phyloP scores from a whole-genome alignment of 2,329 filamentous ascomycete genomes.

The Herpotrichia juniperi region DNA sequence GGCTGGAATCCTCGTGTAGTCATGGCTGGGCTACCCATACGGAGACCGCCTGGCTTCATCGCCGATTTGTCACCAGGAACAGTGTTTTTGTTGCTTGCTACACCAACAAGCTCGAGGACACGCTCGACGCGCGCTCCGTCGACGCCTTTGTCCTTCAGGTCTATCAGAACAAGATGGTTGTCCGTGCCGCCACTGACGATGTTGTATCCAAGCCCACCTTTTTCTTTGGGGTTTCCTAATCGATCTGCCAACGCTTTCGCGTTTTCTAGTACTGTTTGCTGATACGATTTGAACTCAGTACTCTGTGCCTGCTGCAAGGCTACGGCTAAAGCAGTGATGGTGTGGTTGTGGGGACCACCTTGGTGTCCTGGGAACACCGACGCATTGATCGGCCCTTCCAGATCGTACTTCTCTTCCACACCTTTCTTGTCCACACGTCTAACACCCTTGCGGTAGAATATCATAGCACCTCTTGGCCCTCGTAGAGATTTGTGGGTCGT shows the following conservation, averaged over 20 bases:
- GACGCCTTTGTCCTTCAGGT: conserved; percentile 84
- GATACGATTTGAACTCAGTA: conserved; percentile 92
- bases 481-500: conserved; percentile 99
- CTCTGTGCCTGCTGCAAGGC: conserved; percentile 92
- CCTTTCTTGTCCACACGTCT: conserved; percentile 89
- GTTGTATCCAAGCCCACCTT: conserved; percentile 80
- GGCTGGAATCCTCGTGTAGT: conserved; percentile 92
- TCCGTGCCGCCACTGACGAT: conserved; percentile 95
- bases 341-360: conserved; percentile 99
- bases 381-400: conserved; percentile 96
- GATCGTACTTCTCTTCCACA: conserved; percentile 90
- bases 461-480: conserved; percentile 98
- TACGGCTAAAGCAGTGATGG: conserved; percentile 94
- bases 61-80: conserved; percentile 98
- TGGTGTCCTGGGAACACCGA: conserved; percentile 99
- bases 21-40: conserved; percentile 97
- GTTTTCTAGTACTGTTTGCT: conserved; percentile 89
- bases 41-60: conserved; percentile 90
- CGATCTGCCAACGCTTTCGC: conserved; percentile 85
- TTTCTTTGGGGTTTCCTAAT: conserved; percentile 72
- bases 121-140: conserved; percentile 96
- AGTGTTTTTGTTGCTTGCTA: conserved; percentile 99
- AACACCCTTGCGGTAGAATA: conserved; percentile 98
- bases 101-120: conserved; percentile 96
- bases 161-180: conserved; percentile 95